Evolutionary conservation across 78 protist genomes (phyloP), one percentile per base, ranked within the genome.

Genomic region (Dictyostelium intermedium): DNA sequence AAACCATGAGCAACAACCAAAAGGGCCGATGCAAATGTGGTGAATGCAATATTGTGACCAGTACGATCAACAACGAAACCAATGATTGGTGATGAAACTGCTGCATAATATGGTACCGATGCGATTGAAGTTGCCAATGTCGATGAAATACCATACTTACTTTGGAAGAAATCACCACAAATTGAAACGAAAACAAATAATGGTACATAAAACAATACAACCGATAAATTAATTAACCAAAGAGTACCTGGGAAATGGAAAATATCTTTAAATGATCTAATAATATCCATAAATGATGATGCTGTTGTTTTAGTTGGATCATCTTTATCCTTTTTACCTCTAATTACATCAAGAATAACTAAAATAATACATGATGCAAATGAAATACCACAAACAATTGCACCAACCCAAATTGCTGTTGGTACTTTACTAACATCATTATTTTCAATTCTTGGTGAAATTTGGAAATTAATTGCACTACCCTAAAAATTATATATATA

Each of bases 351-450:
- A 30, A 91, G 61, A 13, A 35, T 14, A 39, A 83, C 45, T 39
- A 95, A 34, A 18, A 84, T 23, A 20, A 89, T 32, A 34, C 79
- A 73, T 2, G 89, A 39, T 56, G 25, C 91, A 25, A 95, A 81
- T n/a, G 95, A 87, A 18, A 91, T 30, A 82, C 83, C 87, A 60
- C 97, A 95, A 66, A 47, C 70, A 23, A 76, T 79, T 4, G 95
- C 82, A 83, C 97, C 97, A 32, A 91, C 77, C 97, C 97, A 95
- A 32, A 95, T 77, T 41, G 97, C 85, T 13, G 66, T 18, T 43
- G 97, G 92, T 41, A 34, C n/a, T 8, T 41, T 77, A 18, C 84
- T 5, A 16, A 11, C 43, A 16, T 43, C 35, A 5, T 23, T 8
- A 11, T 85, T 5, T 9, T 23, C 34, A n/a, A 95, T 37, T 20